A percentile compares a stretch with the other conserved stretches of the same genome.
Conservation (phyloP, 1,284 basidiomycete genomes). For the Rhodotorula sp. region DNA sequence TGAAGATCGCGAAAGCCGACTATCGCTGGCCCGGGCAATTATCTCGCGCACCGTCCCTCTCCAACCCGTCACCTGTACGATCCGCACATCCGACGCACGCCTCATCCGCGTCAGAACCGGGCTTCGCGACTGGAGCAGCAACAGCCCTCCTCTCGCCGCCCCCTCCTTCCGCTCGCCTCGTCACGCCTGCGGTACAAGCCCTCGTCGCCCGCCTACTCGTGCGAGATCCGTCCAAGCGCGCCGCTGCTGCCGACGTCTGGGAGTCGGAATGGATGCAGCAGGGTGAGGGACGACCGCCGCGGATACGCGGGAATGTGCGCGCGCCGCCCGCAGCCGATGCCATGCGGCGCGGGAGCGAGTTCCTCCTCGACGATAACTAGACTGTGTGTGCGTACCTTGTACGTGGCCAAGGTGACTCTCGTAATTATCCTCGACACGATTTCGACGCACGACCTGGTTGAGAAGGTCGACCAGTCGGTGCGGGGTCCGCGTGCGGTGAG, state of each 20-base stretch:
- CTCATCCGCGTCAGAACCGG: not conserved
- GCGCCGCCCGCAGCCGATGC: not conserved
- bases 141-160: not conserved
- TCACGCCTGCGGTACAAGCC: slow-evolving; percentile 57
- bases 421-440: too few species aligned
- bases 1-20: slow-evolving; percentile 75
- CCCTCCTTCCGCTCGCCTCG: slow-evolving; percentile 49
- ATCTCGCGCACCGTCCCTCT: slow-evolving; percentile 3
- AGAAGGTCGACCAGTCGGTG: too few species aligned
- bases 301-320: not conserved
- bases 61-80: not conserved
- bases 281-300: slow-evolving; percentile 34
- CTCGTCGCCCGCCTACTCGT: slow-evolving; percentile 67
- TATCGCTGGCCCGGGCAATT: slow-evolving; percentile 65
- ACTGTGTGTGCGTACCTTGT: too few species aligned
- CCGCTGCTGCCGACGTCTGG: slow-evolving; percentile 65
- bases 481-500: too few species aligned
- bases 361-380: not conserved
- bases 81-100: not conserved
- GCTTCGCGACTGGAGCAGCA: too few species aligned
- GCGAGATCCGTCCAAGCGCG: slow-evolving; percentile 64
- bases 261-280: slow-evolving; percentile 64
- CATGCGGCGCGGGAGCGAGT: not conserved
- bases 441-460: too few species aligned
- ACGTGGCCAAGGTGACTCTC: too few species aligned